Evolutionary conservation across 2,329 filamentous ascomycete species (phyloP).

Genomic region (Fusarium verticillioides): DNA sequence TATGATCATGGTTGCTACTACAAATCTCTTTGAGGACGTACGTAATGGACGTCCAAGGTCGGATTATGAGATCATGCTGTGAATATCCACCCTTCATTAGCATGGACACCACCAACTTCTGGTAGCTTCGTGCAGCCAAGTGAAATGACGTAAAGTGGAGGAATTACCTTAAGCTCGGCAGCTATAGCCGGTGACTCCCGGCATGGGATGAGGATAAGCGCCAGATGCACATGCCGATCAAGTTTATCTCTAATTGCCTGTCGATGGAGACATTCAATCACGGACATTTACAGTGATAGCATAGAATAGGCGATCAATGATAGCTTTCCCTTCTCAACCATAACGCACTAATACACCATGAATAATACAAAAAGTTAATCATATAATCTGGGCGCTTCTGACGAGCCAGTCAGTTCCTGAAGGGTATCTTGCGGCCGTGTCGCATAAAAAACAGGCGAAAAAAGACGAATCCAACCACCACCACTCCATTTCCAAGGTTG

Average conservation of each 20-base stretch:
- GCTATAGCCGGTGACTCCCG: not conserved
- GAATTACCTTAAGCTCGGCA: not conserved
- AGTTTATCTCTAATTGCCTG: not conserved
- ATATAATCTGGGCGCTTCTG: conserved; percentile 14
- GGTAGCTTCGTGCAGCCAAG: not conserved
- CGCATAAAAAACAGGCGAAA: conserved; percentile 11
- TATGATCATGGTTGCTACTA: not conserved
- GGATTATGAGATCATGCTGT: not conserved
- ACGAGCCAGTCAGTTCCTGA: conserved; percentile 24
- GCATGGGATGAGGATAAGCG: not conserved
- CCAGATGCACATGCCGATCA: not conserved
- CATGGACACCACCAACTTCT: not conserved
- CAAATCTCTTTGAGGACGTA: not conserved
- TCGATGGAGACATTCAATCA: not conserved
- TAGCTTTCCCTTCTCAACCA: not conserved
- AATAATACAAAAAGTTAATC: conserved; percentile 16
- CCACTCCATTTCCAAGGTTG: not conserved
- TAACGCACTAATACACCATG: not conserved
- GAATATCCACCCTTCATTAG: not conserved
- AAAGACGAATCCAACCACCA: not conserved
- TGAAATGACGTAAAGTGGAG: conserved; percentile 14
- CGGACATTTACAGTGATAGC: no score
- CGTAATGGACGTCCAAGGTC: not conserved
- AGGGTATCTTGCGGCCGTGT: conserved; percentile 42
- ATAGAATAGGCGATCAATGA: not conserved